Evolutionary conservation across 768 basidiomycete species (phyloP).

Genomic region (Suillus alpinus): DNA sequence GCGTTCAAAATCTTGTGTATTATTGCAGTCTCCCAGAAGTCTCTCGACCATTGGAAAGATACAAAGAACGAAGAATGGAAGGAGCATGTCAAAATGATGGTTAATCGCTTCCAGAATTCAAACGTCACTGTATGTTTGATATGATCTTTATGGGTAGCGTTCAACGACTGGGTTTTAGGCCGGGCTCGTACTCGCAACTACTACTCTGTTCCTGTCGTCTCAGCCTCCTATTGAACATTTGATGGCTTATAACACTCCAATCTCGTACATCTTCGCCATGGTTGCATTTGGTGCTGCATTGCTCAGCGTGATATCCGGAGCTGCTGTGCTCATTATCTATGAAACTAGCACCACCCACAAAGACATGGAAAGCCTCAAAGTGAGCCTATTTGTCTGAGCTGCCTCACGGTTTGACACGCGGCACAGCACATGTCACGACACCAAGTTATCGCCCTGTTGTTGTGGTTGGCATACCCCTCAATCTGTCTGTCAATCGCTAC

Average conservation of each 20-base stretch:
- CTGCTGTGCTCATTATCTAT: neutral
- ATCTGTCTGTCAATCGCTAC: neutral
- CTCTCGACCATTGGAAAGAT: neutral
- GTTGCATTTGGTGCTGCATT: neutral
- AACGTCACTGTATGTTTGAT: neutral
- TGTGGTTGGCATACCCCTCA: constrained; percentile 1
- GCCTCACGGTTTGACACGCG: neutral
- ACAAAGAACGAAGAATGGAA: neutral
- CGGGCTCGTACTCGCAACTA: neutral
- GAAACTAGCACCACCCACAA: neutral
- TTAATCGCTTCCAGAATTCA: neutral
- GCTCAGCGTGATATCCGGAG: constrained; percentile 2
- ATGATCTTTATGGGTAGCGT: neutral
- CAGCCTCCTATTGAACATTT: neutral
- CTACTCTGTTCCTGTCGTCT: neutral
- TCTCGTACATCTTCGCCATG: neutral
- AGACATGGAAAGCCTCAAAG: neutral
- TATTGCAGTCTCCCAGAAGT: neutral
- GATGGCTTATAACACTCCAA: neutral
- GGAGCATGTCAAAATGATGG: neutral
- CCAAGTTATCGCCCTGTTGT: neutral
- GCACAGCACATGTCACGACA: neutral
- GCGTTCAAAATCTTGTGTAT: neutral
- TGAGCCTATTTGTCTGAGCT: neutral
- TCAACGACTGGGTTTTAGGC: neutral